Conservation (phyloP, 2,329 filamentous ascomycete genomes). For the Onygena corvina region DNA sequence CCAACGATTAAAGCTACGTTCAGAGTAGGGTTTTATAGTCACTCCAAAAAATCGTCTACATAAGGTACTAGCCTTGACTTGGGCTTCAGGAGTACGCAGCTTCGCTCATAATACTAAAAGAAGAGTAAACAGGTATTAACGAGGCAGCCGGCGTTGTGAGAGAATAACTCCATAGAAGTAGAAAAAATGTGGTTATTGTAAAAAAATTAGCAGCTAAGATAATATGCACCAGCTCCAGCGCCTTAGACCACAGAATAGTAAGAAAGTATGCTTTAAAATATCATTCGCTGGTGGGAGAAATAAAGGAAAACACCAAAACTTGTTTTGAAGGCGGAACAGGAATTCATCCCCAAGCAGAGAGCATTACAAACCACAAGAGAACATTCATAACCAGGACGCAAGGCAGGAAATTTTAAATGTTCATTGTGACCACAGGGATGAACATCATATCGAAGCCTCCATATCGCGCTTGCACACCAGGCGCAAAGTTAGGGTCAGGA, state of each 20-base stretch:
- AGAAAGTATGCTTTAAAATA: neutral
- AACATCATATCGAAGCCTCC: conserved; percentile 6
- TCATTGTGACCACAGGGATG: conserved; percentile 8
- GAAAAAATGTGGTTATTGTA: neutral
- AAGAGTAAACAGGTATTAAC: no score
- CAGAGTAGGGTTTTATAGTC: no score
- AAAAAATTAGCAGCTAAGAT: neutral
- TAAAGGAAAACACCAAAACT: conserved; percentile 6
- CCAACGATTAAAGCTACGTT: no score
- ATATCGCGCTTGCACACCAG: neutral
- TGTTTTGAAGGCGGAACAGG: neutral
- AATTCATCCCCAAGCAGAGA: neutral
- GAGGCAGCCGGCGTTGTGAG: neutral
- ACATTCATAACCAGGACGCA: neutral
- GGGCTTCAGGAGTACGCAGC: no score
- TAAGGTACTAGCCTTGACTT: no score
- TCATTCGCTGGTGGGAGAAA: conserved; percentile 14
- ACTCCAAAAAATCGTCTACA: no score
- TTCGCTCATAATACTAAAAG: no score
- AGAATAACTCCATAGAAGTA: neutral
- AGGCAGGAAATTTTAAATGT: neutral
- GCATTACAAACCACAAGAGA: neutral
- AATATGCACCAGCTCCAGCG: neutral
- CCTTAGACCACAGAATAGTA: neutral
- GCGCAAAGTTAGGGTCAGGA: neutral